phyloP scores from a whole-genome alignment of 805 yeast genomes.

The Yamadazyma endophytica region DNA sequence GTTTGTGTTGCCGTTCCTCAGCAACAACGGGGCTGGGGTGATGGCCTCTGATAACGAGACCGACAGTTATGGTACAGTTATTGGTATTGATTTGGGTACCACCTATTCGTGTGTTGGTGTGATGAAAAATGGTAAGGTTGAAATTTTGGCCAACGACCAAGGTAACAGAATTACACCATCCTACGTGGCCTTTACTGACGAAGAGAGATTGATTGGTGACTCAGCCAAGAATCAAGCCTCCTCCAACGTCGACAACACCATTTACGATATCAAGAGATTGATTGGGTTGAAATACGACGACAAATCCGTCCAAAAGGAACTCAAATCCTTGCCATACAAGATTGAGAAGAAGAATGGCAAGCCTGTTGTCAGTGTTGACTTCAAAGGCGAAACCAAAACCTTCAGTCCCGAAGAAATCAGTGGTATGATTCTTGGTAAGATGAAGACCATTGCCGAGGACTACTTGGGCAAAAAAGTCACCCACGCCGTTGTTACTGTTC shows the following conservation, averaged over 20 bases:
- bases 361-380: conserved; percentile 79
- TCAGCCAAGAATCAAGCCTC: conserved; percentile 98
- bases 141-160: conserved; percentile 95
- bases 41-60: conserved; percentile 20
- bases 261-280: conserved; percentile 87
- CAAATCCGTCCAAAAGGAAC: conserved; percentile 62
- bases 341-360: conserved; percentile 69
- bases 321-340: conserved; percentile 73
- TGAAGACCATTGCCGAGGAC: conserved; percentile 91
- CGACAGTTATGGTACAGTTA: conserved; percentile 43
- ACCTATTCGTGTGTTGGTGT: conserved; percentile 97
- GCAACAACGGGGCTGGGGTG: conserved; percentile 9
- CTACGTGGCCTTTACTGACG: conserved; percentile 89
- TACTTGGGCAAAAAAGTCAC: conserved; percentile 53
- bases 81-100: conserved; percentile 82
- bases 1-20: conserved; percentile 32
- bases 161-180: conserved; percentile 99
- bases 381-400: conserved; percentile 77
- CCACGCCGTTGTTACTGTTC: conserved; percentile 94
- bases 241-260: conserved; percentile 86
- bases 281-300: conserved; percentile 88
- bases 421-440: conserved; percentile 85
- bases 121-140: conserved; percentile 87
- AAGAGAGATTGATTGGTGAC: conserved; percentile 92
- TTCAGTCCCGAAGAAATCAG: conserved; percentile 95